Evolutionary conservation across 176 grass and related monocot species (phyloP).

Genomic region (Tillandsia fasciculata): DNA sequence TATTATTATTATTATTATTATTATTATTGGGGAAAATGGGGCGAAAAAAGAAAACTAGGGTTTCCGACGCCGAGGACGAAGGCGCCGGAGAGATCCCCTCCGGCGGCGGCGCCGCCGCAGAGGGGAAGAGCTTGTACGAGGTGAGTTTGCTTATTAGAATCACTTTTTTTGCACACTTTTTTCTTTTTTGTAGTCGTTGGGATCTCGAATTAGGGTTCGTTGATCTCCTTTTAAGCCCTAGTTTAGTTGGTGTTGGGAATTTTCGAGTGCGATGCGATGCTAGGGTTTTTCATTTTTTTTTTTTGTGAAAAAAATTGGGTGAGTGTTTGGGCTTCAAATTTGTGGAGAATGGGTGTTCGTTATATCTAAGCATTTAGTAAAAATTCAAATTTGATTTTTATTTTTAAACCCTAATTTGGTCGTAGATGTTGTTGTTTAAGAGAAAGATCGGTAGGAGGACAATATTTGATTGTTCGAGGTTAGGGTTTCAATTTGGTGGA

Average conservation of each 20-base stretch:
- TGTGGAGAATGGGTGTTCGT: no score
- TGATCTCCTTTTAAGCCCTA: background rate
- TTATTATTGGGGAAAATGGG: conserved; percentile 16
- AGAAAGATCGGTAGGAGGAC: no score
- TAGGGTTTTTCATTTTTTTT: no score
- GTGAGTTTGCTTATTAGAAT: conserved; percentile 24
- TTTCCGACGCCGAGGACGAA: conserved; percentile 25
- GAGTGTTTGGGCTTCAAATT: no score
- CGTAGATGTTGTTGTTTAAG: no score
- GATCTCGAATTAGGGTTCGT: background rate
- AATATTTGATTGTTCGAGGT: background rate
- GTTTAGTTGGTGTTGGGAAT: no score
- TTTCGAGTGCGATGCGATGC: no score
- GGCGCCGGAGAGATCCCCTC: conserved; percentile 2
- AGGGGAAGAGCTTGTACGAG: conserved; percentile 70
- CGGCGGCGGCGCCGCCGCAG: conserved; percentile 2
- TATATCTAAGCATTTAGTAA: no score
- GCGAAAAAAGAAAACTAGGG: conserved; percentile 42
- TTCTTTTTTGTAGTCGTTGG: background rate
- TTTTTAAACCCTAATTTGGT: no score
- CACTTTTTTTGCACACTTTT: background rate
- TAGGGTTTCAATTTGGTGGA: background rate
- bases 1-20: background rate
- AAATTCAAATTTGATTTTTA: no score
- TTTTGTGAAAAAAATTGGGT: no score